Evolutionary conservation across 345 rosid genomes (phyloP), one percentile per base, ranked within the genome.

Genomic region (Lagerstroemia speciosa): DNA sequence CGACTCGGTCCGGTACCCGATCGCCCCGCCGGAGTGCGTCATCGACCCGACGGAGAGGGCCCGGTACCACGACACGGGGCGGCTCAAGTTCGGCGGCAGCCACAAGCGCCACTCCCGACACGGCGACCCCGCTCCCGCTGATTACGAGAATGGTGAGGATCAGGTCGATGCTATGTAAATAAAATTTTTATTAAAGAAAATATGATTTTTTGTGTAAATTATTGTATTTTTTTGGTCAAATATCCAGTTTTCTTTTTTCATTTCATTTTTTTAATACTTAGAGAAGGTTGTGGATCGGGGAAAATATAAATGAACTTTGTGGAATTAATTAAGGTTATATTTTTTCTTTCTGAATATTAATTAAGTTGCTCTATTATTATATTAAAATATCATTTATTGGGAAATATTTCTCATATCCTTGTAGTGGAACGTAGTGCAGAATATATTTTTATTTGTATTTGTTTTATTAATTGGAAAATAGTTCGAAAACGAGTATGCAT

Each of bases 11-110:
- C 74, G 99, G 66, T 95, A 95, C 41, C 87, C 89, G 0, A 43
- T 75, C n/a, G 64, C 89, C 0, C 83, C 63, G 0, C 93, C 99
- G 0, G 99, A 94, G 50, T 94, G 98, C 20, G 87, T 84, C 17
- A 74, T 88, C 22, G 80, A 77, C 67, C 80, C 91, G 0, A n/a
- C 70, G 0, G 98, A 94, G 73, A 81, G 76, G 62, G 77, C 65
- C 7, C 75, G 86, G 37, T 91, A 88, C 65, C 81, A 55, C 19
- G 83, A 85, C 19, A 85, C 87, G 0, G 99, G 99, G 3, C 78
- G 97, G 63, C 76, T 89, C 75, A 91, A 82, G 72, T 91, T 86
- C 4, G 96, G 90, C 2, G 76, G 76, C 29, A 73, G 76, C 76
- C 76, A 73, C 71, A 73, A 73, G 71, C 71, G 71, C 38, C 71